Evolutionary conservation across 495 filamentous ascomycete genomes (phyloP), one percentile per base, ranked within the genome.

Genomic region (Podospora appendiculata): DNA sequence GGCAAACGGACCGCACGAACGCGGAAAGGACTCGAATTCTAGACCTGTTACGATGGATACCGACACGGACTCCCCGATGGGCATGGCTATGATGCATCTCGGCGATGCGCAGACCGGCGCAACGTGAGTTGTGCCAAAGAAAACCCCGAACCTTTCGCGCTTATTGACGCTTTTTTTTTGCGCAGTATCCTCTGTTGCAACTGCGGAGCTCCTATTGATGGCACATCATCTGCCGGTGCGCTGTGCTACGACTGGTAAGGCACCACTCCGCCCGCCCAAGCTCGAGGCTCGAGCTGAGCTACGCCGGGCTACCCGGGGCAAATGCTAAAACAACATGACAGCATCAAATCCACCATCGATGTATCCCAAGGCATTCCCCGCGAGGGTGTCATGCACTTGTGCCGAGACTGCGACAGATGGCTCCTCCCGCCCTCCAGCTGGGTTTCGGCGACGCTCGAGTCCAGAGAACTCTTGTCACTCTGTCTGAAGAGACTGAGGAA

Each of bases 361-460:
- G 90, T 96, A 54, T 90, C 91, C n/a, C 73, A 85, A 69, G 91
- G 91, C 56, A 89, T 96, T 51, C 90, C 86, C 67, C 79, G 89
- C 49, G 91, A 96, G 61, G 86, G 85, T 16, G 82, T 80, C 16
- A 75, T 96, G 2, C 87, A 93, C 56, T 85, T 82, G 64, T 96
- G 93, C 76, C 73, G 81, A 64, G 93, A 95, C 60, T 97, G 92
- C 69, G 90, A 96, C 58, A 72, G 93, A 70, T 98, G 89, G 89
- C 79, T 96, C 25, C 85, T 89, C 57, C 93, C 93, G 1, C 93
- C 93, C 2, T 73, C 69, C 7, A 85, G 80, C 62, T 98, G 92
- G 92, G 79, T 95, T 35, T 78, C 81, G 9, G 92, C 92, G 5
- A 68, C 78, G 7, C 87, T 78, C 35, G 93, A 97, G 66, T 93